A percentile compares a stretch with the other conserved stretches of the same genome.
These are phyloP conservation scores for Wickerhamomyces rabaulensis DNA, from an alignment of 805 yeast species.

Conservation along the genomic window DNA sequence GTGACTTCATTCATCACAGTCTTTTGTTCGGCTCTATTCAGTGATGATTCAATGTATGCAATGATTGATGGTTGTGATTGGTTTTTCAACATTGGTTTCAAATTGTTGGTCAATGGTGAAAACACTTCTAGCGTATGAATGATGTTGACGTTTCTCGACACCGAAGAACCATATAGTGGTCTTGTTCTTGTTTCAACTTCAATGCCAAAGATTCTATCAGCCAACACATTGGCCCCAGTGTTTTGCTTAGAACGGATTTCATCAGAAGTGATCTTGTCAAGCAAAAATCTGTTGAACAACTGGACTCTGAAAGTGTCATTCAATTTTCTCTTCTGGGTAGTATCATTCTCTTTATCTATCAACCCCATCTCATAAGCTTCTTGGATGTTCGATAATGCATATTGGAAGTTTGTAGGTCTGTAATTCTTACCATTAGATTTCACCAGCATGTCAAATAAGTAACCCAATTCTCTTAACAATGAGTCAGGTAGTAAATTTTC, in stretches of 20 bases:
- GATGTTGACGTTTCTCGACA: constrained; percentile 5
- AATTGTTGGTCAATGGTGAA: constrained; percentile 9
- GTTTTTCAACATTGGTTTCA: constrained; percentile 26
- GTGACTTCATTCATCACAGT: constrained; percentile 51
- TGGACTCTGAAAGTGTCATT: constrained; percentile 32
- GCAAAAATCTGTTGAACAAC: constrained; percentile 53
- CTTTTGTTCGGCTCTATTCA: constrained; percentile 45
- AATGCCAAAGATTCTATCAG: constrained; percentile 36
- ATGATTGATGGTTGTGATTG: constrained; percentile 35
- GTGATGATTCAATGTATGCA: constrained; percentile 56
- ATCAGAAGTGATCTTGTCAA: constrained; percentile 48
- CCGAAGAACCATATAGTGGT: constrained; percentile 20
- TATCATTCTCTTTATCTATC: constrained; percentile 36
- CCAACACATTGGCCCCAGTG: not conserved
- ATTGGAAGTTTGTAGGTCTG: constrained; percentile 74
- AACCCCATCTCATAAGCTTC: constrained; percentile 51
- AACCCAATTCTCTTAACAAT: constrained; percentile 77
- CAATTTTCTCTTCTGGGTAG: not conserved
- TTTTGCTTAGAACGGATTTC: constrained; percentile 30
- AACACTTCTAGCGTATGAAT: constrained; percentile 14
- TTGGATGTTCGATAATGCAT: constrained; percentile 39
- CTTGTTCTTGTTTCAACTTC: constrained; percentile 36
- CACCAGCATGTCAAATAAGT: constrained; percentile 84
- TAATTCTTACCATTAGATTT: constrained; percentile 78
- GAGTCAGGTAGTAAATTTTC: constrained; percentile 45